A percentile compares a stretch with the other conserved stretches of the same genome.
These are phyloP conservation scores for Rutstroemia sp. DNA, from an alignment of 2,329 filamentous ascomycete genomes.

Conservation along the genomic window DNA sequence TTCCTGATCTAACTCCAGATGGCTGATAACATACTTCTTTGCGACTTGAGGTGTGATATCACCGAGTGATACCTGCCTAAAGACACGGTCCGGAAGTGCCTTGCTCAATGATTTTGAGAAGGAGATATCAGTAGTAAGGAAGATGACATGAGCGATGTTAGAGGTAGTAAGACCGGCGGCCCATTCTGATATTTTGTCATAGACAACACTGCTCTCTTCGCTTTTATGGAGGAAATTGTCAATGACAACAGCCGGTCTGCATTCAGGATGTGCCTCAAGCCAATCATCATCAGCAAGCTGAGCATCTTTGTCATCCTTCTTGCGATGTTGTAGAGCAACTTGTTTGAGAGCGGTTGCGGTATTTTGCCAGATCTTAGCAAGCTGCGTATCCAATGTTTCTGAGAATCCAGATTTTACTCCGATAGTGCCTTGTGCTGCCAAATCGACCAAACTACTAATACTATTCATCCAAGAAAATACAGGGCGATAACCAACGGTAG, in stretches of 20 bases:
- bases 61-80: slow-evolving; percentile 76
- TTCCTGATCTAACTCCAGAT: slow-evolving; percentile 48
- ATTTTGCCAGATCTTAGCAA: slow-evolving; percentile 83
- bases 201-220: slow-evolving; percentile 57
- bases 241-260: slow-evolving; percentile 74
- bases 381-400: slow-evolving; percentile 81
- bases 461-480: slow-evolving; percentile 97
- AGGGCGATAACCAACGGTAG: slow-evolving; percentile 81
- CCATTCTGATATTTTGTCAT: slow-evolving; percentile 81
- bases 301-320: slow-evolving; percentile 66
- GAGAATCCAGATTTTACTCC: slow-evolving; percentile 93
- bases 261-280: slow-evolving; percentile 81
- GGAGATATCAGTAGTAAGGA: slow-evolving; percentile 82
- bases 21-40: slow-evolving; percentile 81
- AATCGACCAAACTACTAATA: slow-evolving; percentile 83
- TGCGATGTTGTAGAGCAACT: slow-evolving; percentile 63
- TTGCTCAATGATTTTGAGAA: slow-evolving; percentile 83
- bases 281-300: slow-evolving; percentile 75
- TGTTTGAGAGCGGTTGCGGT: slow-evolving; percentile 71
- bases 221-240: slow-evolving; percentile 87
- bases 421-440: slow-evolving; percentile 88
- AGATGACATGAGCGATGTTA: slow-evolving; percentile 89
- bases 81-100: slow-evolving; percentile 83
- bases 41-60: slow-evolving; percentile 83
- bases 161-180: slow-evolving; percentile 76